Conservation (phyloP, 768 basidiomycete species). For the Galerina sulciceps region DNA sequence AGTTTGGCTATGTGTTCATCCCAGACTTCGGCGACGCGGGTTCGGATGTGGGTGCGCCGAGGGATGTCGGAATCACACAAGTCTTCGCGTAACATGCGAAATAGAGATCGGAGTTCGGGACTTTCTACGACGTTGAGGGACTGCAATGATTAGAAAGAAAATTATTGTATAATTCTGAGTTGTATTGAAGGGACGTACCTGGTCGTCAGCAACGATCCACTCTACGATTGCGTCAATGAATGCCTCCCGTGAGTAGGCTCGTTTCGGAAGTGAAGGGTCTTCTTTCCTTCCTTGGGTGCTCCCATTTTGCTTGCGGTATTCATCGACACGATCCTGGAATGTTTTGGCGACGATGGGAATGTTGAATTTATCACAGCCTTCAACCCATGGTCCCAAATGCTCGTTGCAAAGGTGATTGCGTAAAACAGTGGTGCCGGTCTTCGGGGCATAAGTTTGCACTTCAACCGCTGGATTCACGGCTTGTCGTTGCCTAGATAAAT, state of each 20-base stretch:
- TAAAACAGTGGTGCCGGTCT: neutral
- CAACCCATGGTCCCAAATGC: conserved; percentile 24
- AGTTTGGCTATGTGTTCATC: neutral
- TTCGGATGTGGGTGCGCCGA: neutral
- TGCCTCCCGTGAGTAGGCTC: conserved; percentile 12
- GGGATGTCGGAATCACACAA: neutral
- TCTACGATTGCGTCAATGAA: conserved; percentile 21
- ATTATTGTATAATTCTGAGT: neutral
- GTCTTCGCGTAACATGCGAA: conserved; percentile 28
- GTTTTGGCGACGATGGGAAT: conserved; percentile 20
- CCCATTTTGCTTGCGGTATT: neutral
- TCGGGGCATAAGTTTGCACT: too few species aligned
- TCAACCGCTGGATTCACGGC: too few species aligned
- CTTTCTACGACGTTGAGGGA: conserved; percentile 38
- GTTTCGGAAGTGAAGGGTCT: neutral
- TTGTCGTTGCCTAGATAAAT: too few species aligned
- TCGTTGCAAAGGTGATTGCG: conserved; percentile 16
- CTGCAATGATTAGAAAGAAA: neutral
- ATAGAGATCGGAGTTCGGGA: conserved; percentile 31
- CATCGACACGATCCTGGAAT: conserved; percentile 12
- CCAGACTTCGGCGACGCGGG: neutral
- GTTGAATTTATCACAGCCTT: conserved; percentile 20
- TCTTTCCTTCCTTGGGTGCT: neutral
- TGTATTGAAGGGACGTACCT: conserved; percentile 26
- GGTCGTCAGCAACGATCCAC: conserved; percentile 29